These are phyloP conservation scores for Kokia cookei DNA, from an alignment of 441 rosid genomes.

Conservation along the genomic window DNA sequence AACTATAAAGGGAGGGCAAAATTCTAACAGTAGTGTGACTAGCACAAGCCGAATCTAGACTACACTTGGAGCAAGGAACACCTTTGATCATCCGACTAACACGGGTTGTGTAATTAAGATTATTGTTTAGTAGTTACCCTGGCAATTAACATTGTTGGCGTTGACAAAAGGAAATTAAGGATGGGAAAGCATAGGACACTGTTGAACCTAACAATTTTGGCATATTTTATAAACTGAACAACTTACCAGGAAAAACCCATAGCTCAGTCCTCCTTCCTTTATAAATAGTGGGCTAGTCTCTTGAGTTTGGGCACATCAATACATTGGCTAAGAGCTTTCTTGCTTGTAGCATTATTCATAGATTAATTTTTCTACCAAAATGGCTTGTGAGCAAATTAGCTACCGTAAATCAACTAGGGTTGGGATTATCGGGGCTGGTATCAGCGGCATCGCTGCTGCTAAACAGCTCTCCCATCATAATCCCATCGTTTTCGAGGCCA, in stretches of 20 bases:
- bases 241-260: not conserved
- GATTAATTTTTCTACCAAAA: not conserved
- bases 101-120: too few species aligned
- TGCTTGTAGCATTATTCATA: not conserved
- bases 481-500: conserved; percentile 51
- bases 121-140: too few species aligned
- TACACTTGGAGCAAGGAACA: too few species aligned
- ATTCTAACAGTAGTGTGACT: too few species aligned
- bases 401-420: conserved; percentile 18
- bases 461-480: conserved; percentile 36
- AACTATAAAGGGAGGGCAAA: too few species aligned
- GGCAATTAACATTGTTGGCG: not conserved
- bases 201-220: conserved; percentile 8
- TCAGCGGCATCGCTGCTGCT: conserved; percentile 54
- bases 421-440: conserved; percentile 59
- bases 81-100: too few species aligned
- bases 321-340: not conserved
- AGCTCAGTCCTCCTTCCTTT: not conserved
- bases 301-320: not conserved
- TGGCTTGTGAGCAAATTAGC: conserved; percentile 21
- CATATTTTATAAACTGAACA: not conserved
- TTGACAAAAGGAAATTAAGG: not conserved
- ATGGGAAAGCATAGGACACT: not conserved
- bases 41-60: too few species aligned
- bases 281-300: conserved; percentile 1